Evolutionary conservation across 306 rosid genomes (phyloP), one percentile per base, ranked within the genome.

Genomic region (Begonia masoniana): DNA sequence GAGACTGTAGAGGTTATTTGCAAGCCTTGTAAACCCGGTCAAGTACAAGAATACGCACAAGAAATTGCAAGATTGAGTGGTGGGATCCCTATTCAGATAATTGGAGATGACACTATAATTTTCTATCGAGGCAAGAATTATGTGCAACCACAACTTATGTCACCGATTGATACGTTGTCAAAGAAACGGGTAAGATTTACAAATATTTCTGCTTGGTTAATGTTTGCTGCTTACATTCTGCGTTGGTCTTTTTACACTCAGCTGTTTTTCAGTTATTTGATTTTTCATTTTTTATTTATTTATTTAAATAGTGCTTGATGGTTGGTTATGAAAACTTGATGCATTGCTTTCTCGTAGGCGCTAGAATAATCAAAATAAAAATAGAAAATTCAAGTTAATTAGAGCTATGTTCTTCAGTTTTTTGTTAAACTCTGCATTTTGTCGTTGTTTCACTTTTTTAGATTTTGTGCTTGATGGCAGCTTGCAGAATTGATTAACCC

Each of bases 21-120:
- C 84, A 85, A 91, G 59, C 79, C 86, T 24, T 71, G 92, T 70
- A 83, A 83, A 65, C 97, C 94, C 51, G 92, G 86, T 62, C 88
- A 83, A 66, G 83, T 77, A 36, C 88, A 83, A 1, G 96, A 85
- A 16, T 91, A 78, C 58, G 94, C 94, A 10, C 65, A 78, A 56
- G 96, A 91, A 73, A 83, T 85, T 62, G 94, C 94, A 49, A 74
- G 84, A 77, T 62, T 91, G 77, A 83, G 97, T 26, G 84, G 96
- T 13, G 97, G 97, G 60, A 78, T 83, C 64, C 92, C 96, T 10
- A 76, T 91, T 69, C 97, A 83, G 41, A 45, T 91, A 55, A 73
- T 78, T 52, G 94, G 97, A 50, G 73, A 85, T 53, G 88, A 91
- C 65, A 83, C 84, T 46, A 71, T 85, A 36, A 72, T 85, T 71